Conservation (phyloP, 768 basidiomycete genomes). For the Xerocomellus chrysenteron region DNA sequence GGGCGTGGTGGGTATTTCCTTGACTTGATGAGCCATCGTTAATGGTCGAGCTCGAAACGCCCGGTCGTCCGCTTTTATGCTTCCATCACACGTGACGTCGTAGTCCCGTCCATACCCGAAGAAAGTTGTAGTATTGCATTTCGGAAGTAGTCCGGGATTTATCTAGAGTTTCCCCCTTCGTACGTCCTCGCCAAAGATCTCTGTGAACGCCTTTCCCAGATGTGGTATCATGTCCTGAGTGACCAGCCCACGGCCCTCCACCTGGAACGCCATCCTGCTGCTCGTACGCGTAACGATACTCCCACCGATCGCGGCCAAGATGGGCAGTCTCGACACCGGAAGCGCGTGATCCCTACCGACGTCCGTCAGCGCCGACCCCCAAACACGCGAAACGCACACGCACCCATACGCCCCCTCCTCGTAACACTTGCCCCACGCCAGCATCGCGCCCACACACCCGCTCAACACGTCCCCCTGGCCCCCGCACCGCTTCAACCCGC, state of each 20-base stretch:
- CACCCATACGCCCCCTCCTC: constrained; percentile 83
- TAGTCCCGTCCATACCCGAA: constrained; percentile 8
- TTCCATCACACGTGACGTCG: constrained; percentile 23
- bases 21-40: constrained; percentile 47
- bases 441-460: constrained; percentile 82
- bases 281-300: constrained; percentile 87
- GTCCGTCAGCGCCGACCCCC: neutral
- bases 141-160: neutral
- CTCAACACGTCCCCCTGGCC: constrained; percentile 95
- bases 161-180: constrained; percentile 37
- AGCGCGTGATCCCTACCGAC: constrained; percentile 49
- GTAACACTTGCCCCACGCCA: constrained; percentile 96
- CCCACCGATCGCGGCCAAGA: constrained; percentile 82
- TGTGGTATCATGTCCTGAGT: constrained; percentile 76
- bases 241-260: constrained; percentile 76
- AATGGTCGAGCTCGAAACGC: neutral
- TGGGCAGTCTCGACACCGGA: constrained; percentile 65
- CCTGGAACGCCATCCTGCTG: constrained; percentile 71
- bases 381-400: neutral
- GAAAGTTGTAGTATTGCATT: too few species aligned
- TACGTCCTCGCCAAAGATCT: constrained; percentile 60
- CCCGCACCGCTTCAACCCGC: constrained; percentile 90
- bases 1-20: constrained; percentile 78
- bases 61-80: constrained; percentile 18
- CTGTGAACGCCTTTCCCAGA: constrained; percentile 66